Conservation (phyloP, 257 asterid species). For the Apocynum venetum region DNA sequence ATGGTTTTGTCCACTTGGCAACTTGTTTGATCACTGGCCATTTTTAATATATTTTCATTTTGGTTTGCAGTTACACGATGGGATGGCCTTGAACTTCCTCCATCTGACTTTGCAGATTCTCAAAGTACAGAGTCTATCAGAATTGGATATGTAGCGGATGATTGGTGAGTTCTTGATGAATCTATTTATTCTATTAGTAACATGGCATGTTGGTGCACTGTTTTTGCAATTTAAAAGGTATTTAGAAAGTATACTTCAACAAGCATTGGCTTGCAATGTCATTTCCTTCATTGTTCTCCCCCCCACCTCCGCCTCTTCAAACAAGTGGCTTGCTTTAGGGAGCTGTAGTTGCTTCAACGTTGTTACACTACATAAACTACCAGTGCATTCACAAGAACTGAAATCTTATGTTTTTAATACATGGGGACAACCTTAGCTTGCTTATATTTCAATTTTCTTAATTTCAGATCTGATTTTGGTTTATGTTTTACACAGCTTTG, state of each 20-base stretch:
- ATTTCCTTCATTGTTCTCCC: background rate
- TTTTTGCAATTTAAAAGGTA: too few relatives aligned
- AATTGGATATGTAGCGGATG: conserved; percentile 83
- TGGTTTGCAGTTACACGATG: conserved; percentile 67
- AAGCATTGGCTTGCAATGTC: background rate
- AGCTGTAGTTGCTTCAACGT: too few relatives aligned
- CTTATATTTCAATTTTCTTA: too few relatives aligned
- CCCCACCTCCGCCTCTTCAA: too few relatives aligned
- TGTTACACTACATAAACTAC: too few relatives aligned
- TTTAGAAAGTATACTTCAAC: too few relatives aligned
- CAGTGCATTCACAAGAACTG: too few relatives aligned
- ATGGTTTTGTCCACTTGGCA: background rate
- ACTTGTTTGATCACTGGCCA: background rate
- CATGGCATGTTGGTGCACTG: background rate
- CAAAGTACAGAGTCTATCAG: conserved; percentile 23
- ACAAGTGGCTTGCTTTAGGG: too few relatives aligned
- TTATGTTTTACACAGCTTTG: too few relatives aligned
- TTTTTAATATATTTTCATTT: conserved; percentile 19
- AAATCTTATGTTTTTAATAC: too few relatives aligned
- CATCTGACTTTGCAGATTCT: conserved; percentile 28
- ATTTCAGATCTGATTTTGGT: too few relatives aligned
- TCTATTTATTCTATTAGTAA: background rate
- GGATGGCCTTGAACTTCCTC: conserved; percentile 49
- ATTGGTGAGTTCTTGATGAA: conserved; percentile 53
- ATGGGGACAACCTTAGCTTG: too few relatives aligned